Evolutionary conservation across 768 basidiomycete genomes (phyloP).

Genomic region (Xerocomus spinulosus): DNA sequence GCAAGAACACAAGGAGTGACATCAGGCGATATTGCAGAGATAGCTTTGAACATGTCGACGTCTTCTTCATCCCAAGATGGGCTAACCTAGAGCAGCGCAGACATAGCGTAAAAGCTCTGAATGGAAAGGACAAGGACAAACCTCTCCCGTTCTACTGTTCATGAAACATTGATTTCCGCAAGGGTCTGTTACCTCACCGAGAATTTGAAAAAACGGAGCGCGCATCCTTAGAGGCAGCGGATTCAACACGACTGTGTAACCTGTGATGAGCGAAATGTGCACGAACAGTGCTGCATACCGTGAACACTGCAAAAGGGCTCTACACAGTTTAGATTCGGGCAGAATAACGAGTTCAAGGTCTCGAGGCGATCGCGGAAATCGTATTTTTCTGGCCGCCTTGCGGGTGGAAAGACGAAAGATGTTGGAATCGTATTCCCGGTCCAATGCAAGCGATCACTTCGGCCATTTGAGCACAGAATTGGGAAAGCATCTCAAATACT

Average conservation of each 20-base stretch:
- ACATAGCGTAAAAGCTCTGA: background rate
- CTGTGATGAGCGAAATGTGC: conserved; percentile 17
- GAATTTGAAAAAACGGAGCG: background rate
- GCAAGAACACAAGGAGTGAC: conserved; percentile 52
- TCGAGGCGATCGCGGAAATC: conserved; percentile 29
- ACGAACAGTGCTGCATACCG: conserved; percentile 30
- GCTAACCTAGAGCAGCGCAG: conserved; percentile 9
- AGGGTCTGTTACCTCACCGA: conserved; percentile 11
- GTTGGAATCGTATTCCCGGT: conserved; percentile 21
- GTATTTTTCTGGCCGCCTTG: conserved; percentile 6
- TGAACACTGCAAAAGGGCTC: conserved; percentile 49
- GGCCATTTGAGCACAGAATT: conserved; percentile 4
- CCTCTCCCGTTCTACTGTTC: conserved; percentile 8
- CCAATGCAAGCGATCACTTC: conserved; percentile 34
- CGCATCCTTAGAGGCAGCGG: conserved; percentile 7
- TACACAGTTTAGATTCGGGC: conserved; percentile 48
- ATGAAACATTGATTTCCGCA: conserved; percentile 30
- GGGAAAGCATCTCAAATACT: conserved; percentile 20
- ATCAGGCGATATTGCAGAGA: conserved; percentile 44
- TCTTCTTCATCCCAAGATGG: conserved; percentile 39
- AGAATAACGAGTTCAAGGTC: conserved; percentile 43
- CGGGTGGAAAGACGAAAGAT: conserved; percentile 10
- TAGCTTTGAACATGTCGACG: conserved; percentile 33
- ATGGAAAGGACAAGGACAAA: conserved; percentile 5
- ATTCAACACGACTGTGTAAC: conserved; percentile 22